These are phyloP conservation scores for Zymoseptoria pseudotritici DNA, from an alignment of 2,329 filamentous ascomycete genomes.

Conservation along the genomic window DNA sequence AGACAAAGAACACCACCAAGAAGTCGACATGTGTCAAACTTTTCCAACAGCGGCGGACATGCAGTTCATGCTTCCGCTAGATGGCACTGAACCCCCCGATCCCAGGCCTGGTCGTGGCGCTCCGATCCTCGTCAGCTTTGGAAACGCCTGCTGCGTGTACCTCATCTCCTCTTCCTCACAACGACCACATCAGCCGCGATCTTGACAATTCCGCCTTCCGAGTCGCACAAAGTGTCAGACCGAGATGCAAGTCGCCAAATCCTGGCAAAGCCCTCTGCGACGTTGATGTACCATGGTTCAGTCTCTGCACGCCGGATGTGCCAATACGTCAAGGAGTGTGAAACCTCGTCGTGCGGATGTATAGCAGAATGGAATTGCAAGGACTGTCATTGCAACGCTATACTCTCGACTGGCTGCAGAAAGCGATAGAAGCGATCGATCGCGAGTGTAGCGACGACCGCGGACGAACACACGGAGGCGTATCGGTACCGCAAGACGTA, in stretches of 20 bases:
- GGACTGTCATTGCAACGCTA: not conserved
- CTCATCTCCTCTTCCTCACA: too few species aligned
- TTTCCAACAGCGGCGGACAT: too few species aligned
- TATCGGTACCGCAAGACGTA: not conserved
- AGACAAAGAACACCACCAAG: not conserved
- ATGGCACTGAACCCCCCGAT: too few species aligned
- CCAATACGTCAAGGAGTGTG: not conserved
- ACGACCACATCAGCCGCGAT: not conserved
- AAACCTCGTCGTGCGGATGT: too few species aligned
- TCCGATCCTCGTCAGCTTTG: too few species aligned
- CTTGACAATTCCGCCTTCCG: too few species aligned
- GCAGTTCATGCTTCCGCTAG: too few species aligned
- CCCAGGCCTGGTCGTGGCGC: too few species aligned
- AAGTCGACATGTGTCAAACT: not conserved
- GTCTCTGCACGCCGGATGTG: not conserved
- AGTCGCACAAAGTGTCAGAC: not conserved
- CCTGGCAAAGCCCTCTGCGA: not conserved
- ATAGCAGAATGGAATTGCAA: too few species aligned
- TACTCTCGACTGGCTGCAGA: not conserved
- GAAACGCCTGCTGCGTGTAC: too few species aligned
- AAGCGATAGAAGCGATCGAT: not conserved
- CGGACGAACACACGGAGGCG: not conserved
- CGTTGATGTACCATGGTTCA: too few species aligned
- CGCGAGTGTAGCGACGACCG: not conserved
- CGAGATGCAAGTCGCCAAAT: not conserved